Base-by-base conservation (phyloP, 257 asterid genomes). In the Handroanthus guayacan region DNA sequence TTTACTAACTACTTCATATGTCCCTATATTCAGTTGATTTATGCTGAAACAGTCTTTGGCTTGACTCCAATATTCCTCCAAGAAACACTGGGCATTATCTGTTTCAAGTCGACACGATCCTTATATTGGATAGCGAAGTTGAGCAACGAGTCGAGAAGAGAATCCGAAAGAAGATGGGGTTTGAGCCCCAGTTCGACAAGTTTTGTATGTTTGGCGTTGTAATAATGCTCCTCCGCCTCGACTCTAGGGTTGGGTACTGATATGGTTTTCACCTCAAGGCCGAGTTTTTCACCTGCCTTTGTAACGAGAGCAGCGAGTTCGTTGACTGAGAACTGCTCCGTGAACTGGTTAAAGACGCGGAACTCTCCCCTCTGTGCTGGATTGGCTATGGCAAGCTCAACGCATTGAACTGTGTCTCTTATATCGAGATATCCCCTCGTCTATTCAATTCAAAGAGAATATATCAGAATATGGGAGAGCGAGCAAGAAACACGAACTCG, bases 151-250 rank as follows among this genome's bases (percentile, higher is more conserved):
- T 92, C 99, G 5, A 92, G 93, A 74, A 95, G 99, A 60, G 98
- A 91, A 74, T 95, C 97, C 3, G 99, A 92, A 9, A 95, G 92
- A 47, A 92, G 97, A 75, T 91, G 99, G 18, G 99, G 98, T 65
- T 91, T 25, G 61, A 95, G 93, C 9, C 99, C 99, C 80, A 92
- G 71, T 79, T 92, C 97, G 5, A 88, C 82, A 8, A 95, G 97
- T 79, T 93, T 95, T 0, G 99, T 95, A 67, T 92, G 99, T 79
- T 92, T 95, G 58, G 99, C 97, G 11, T 92, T 95, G 78, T 95
- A 95, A 83, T 92, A 95, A 80, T 95, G 99, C 84, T 92, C 97
- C 86, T 95, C 99, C 0, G 97, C 97, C 82, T 95, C 98, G 54
- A 95, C 99, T 76, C 99, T 87, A 2, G 99, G 99, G 85, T 95